These are phyloP conservation scores for Nicotiana undulata DNA, from an alignment of 257 asterid genomes.

Conservation along the genomic window DNA sequence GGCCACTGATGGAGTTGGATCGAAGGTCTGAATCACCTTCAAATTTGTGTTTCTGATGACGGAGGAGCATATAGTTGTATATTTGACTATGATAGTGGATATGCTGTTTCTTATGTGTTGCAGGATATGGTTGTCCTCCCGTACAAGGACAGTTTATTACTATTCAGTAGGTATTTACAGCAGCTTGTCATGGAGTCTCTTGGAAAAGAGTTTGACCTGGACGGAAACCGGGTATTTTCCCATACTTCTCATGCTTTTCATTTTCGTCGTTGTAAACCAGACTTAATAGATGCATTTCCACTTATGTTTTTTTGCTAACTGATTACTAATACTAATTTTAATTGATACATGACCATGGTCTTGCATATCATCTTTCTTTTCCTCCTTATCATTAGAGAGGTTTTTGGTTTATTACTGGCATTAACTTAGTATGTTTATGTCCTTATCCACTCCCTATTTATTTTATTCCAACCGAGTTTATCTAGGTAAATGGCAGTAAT, in stretches of 20 bases:
- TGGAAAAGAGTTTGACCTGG: slow-evolving; percentile 95
- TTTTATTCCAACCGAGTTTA: neutral
- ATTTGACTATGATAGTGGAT: neutral
- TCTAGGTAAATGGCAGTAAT: neutral
- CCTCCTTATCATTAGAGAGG: neutral
- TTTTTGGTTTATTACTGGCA: neutral
- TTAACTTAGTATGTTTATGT: neutral
- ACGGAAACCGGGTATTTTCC: slow-evolving; percentile 79
- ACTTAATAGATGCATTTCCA: neutral
- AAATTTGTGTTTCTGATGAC: neutral
- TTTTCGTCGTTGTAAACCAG: neutral
- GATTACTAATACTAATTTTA: neutral
- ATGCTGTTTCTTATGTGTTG: slow-evolving; percentile 14
- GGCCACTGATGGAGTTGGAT: slow-evolving; percentile 90
- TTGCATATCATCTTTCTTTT: neutral
- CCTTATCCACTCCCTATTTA: neutral
- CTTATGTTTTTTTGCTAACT: neutral
- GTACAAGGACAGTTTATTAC: slow-evolving; percentile 88
- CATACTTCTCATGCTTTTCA: neutral
- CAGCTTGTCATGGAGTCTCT: slow-evolving; percentile 99
- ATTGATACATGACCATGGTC: neutral
- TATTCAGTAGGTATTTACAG: slow-evolving; percentile 93
- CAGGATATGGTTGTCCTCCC: slow-evolving; percentile 99
- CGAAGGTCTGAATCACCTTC: slow-evolving; percentile 57
- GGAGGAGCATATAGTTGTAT: neutral